Evolutionary conservation across 2,329 filamentous ascomycete species (phyloP).

Genomic region (Cordyceps cicadae): DNA sequence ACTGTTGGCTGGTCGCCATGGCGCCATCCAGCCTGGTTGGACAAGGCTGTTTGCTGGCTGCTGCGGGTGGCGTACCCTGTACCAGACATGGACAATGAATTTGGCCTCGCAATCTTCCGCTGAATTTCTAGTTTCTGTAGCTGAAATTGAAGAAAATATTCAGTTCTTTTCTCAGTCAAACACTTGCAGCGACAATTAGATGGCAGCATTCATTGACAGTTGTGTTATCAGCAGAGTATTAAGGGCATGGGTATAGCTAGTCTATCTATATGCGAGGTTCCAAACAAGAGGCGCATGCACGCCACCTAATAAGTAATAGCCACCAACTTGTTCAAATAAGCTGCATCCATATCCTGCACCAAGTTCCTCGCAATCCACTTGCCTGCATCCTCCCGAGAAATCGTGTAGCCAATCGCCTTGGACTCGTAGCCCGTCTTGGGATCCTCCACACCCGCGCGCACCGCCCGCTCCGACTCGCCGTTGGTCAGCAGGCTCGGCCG

Average conservation of each 20-base stretch:
- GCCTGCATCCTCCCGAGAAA: slow-evolving; percentile 39
- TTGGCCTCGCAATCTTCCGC: background rate
- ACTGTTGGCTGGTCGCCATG: background rate
- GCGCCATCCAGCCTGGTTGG: background rate
- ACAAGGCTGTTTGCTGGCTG: background rate
- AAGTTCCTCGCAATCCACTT: slow-evolving; percentile 37
- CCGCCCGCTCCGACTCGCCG: slow-evolving; percentile 18
- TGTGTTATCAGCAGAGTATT: background rate
- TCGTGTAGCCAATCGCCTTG: slow-evolving; percentile 36
- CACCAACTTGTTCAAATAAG: slow-evolving; percentile 28
- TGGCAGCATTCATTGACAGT: background rate
- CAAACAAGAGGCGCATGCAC: background rate
- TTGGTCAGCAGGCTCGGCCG: slow-evolving; percentile 30
- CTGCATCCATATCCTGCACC: slow-evolving; percentile 18
- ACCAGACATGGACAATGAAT: background rate
- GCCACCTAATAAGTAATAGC: slow-evolving; percentile 26
- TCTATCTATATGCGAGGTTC: background rate
- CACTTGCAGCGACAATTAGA: background rate
- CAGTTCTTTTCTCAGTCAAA: background rate
- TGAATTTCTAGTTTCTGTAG: too few species aligned
- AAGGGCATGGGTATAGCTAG: background rate
- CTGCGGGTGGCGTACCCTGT: background rate
- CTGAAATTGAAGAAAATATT: background rate
- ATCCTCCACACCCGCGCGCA: slow-evolving; percentile 35
- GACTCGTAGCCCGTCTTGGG: slow-evolving; percentile 23